Evolutionary conservation across 2,329 filamentous ascomycete species (phyloP), one percentile per base, ranked within the genome.

Genomic region (Truncatella angustata): DNA sequence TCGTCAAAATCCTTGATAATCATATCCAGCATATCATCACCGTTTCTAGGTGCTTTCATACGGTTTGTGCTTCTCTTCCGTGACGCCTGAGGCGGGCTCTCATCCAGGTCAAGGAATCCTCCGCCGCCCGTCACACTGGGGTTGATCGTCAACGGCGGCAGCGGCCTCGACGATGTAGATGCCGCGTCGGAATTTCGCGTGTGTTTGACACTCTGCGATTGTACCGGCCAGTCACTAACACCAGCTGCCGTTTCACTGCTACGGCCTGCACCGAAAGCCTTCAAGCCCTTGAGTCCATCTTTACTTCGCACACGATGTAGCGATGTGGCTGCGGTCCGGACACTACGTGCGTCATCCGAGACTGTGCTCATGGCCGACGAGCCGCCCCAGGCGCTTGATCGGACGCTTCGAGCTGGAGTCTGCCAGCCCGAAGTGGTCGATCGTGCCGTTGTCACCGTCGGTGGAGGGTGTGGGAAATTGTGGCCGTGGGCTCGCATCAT

Each of bases 1-100:
- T 66, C 62, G 36, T 67, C 64, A 18, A 66, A 66, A 42, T 66
- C 64, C 39, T 60, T 58, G 34, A 66, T 66, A 28, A 64, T 43
- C n/a, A n/a, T n/a, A n/a, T n/a, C 1, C 59, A 58, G 0, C 57
- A 54, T 18, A 58, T 20, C 12, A 46, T 57, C 21, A 61, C 59
- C 6, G 58, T 52, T 5, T 57, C 57, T 16, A 4, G 43, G 57
- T 23, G 34, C 14, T 3, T 9, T 5, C 18, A 28, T 28, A 3
- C 28, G 28, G 12, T 37, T 23, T 16, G 14, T 20, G 18, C 16
- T 16, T 20, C 18, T 20, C 11, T 36, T 37, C 21, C 35, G 35
- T 30, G 12, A 18, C 20, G 11, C 10, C 14, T 26, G 5, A 34
- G 52, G 52, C 3, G 59, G 58, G 36, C 59, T 60, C 21, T 57